Percentiles rank a stretch among this genome's conserved stretches.
Evolutionary conservation across 495 filamentous ascomycete genomes (phyloP).

Genomic region (Recurvomyces mirabilis): DNA sequence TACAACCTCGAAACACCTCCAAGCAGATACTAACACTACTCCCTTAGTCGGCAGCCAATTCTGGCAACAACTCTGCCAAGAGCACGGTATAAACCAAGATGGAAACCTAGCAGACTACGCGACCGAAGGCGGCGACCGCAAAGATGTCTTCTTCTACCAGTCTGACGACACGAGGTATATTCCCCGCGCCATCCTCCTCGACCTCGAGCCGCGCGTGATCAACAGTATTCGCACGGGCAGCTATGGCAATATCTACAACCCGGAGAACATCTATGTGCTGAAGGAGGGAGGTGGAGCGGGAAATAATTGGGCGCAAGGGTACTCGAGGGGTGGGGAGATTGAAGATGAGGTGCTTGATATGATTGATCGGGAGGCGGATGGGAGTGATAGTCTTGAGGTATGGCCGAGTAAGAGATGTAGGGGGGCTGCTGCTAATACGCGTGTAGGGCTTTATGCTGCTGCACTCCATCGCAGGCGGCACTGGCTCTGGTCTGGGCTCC

Average conservation of each 20-base stretch:
- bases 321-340: constrained; percentile 79
- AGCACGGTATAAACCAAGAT: constrained; percentile 95
- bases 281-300: constrained; percentile 85
- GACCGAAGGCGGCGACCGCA: constrained; percentile 90
- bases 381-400: constrained; percentile 90
- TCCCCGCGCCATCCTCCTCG: constrained; percentile 86
- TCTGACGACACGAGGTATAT: constrained; percentile 97
- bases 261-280: constrained; percentile 94
- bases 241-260: constrained; percentile 98
- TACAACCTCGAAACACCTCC: background rate
- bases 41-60: constrained; percentile 76
- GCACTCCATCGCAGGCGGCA: constrained; percentile 95
- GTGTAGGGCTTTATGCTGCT: constrained; percentile 91
- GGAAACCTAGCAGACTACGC: constrained; percentile 94
- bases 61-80: constrained; percentile 94
- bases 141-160: constrained; percentile 99
- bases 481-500: constrained; percentile 85
- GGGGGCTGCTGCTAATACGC: no score
- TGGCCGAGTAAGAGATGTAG: no score
- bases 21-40: no score
- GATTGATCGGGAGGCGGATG: constrained; percentile 97
- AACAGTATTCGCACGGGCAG: constrained; percentile 82
- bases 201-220: constrained; percentile 89
- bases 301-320: constrained; percentile 96
- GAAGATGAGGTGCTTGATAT: constrained; percentile 98